Evolutionary conservation across 75 land plant genomes (phyloP).

Genomic region (Larix kaempferi): DNA sequence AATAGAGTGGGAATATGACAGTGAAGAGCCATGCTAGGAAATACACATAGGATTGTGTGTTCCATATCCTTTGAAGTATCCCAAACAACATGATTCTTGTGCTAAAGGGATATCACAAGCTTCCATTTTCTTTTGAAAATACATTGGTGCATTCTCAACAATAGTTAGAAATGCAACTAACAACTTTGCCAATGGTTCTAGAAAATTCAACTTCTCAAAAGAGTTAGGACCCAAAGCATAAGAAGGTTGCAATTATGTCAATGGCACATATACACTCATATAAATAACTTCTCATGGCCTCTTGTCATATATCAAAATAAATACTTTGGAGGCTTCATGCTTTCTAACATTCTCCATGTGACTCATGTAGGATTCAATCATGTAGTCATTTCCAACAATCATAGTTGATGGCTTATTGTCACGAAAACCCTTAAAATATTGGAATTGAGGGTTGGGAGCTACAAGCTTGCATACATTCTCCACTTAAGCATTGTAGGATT

Average conservation of each 20-base stretch:
- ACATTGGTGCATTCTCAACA: not conserved
- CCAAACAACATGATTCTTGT: not conserved
- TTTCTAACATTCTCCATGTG: not conserved
- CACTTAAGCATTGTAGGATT: not conserved
- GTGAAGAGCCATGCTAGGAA: not conserved
- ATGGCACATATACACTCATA: too few relatives aligned
- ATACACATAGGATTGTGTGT: not conserved
- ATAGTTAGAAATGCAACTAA: not conserved
- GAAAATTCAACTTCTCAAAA: not conserved
- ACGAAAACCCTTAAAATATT: not conserved
- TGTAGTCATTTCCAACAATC: not conserved
- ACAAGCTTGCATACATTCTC: not conserved
- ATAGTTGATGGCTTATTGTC: not conserved
- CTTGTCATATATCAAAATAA: not conserved
- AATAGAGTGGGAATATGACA: not conserved
- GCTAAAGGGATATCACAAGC: not conserved
- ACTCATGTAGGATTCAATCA: not conserved
- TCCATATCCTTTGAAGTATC: not conserved
- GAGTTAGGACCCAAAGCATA: not conserved
- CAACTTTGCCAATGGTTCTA: not conserved
- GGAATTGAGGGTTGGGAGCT: not conserved
- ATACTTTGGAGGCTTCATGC: not conserved
- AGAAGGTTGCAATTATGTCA: not conserved
- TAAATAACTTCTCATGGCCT: not conserved
- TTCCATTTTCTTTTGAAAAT: not conserved